These are phyloP conservation scores for Haberlea rhodopensis DNA, from an alignment of 257 asterid genomes.

Conservation along the genomic window DNA sequence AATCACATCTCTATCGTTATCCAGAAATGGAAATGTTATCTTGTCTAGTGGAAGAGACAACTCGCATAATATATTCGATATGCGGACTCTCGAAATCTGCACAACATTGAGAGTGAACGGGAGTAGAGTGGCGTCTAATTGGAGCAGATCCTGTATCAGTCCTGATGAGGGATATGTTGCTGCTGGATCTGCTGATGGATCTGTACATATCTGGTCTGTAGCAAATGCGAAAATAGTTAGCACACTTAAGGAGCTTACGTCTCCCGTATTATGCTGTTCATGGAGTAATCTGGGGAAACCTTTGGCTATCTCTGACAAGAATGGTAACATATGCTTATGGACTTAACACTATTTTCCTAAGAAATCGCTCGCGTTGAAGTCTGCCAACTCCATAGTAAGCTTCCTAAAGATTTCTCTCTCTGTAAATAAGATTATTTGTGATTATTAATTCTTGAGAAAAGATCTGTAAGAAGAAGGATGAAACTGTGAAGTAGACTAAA, in stretches of 20 bases:
- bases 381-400: no score
- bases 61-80: constrained; percentile 76
- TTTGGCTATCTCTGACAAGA: constrained; percentile 76
- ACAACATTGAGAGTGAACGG: constrained; percentile 65
- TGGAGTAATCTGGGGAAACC: constrained; percentile 88
- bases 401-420: no score
- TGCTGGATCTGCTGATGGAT: constrained; percentile 83
- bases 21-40: constrained; percentile 68
- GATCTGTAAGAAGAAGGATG: no score
- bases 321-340: constrained; percentile 75
- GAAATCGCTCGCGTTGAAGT: no score
- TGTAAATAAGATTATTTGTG: no score
- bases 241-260: constrained; percentile 71
- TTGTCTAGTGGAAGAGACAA: constrained; percentile 95
- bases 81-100: constrained; percentile 77
- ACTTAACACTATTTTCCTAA: constrained; percentile 14
- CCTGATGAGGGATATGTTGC: constrained; percentile 81
- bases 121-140: constrained; percentile 66
- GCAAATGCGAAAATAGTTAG: constrained; percentile 55
- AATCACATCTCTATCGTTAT: constrained; percentile 66
- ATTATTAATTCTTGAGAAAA: no score
- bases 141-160: constrained; percentile 92
- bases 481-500: neutral
- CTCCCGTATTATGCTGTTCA: constrained; percentile 72
- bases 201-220: constrained; percentile 79